Percentiles rank a stretch among this genome's conserved stretches.
phyloP scores from a whole-genome alignment of 805 yeast genomes.

The Nematodospora valgi region DNA sequence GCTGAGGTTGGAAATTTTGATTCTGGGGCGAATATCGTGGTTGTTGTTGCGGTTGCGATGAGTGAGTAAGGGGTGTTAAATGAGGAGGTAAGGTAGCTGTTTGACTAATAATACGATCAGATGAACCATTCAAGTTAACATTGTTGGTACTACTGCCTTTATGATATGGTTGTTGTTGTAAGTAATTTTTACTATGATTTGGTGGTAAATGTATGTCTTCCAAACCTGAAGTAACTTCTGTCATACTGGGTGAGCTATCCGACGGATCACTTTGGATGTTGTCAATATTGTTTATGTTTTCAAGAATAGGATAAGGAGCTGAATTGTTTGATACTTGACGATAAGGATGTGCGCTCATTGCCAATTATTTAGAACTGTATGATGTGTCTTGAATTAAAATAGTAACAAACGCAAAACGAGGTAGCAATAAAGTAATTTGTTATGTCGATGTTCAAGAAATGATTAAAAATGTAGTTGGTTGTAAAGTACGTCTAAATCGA shows the following conservation, averaged over 20 bases:
- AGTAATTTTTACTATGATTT: slow-evolving; percentile 4
- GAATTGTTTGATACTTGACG: slow-evolving; percentile 9
- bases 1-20: slow-evolving; percentile 5
- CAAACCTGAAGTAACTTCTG: slow-evolving; percentile 6
- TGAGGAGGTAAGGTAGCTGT: slow-evolving; percentile 4
- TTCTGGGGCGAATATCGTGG: slow-evolving; percentile 4
- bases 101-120: slow-evolving; percentile 1
- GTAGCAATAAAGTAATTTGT: too few relatives aligned
- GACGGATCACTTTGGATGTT: neutral
- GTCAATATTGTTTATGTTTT: slow-evolving; percentile 6
- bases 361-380: too few relatives aligned
- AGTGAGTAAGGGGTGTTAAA: slow-evolving; percentile 1
- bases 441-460: too few relatives aligned
- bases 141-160: too few relatives aligned
- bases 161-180: neutral
- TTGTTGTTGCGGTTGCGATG: neutral
- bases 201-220: slow-evolving; percentile 10
- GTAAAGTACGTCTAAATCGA: too few relatives aligned
- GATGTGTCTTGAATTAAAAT: too few relatives aligned
- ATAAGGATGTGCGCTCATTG: slow-evolving; percentile 9
- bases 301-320: slow-evolving; percentile 17
- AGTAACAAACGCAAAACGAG: too few relatives aligned
- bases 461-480: too few relatives aligned
- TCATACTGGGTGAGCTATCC: neutral
- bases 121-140: slow-evolving; percentile 1